Percentiles rank a stretch among this genome's conserved stretches.
Conservation (phyloP, 495 filamentous ascomycete genomes). For the Neurospora hispaniola region DNA sequence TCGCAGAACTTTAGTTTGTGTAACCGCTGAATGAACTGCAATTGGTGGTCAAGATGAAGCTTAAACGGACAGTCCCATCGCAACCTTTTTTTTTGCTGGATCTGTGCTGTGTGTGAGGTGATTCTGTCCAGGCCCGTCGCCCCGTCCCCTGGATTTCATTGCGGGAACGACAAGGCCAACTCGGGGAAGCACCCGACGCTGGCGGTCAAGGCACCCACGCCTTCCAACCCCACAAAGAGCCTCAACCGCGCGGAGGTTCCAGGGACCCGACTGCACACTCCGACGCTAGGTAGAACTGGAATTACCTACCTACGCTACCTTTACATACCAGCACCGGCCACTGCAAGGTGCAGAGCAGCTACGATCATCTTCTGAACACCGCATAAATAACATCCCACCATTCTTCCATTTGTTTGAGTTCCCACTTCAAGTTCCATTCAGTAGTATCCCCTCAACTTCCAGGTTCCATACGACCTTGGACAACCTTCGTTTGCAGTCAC, state of each 20-base stretch:
- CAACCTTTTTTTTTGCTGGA: neutral
- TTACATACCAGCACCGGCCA: neutral
- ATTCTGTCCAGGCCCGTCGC: neutral
- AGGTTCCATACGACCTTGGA: neutral
- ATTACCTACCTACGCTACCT: neutral
- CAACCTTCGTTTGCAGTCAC: neutral
- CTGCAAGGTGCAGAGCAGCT: neutral
- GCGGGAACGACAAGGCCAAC: neutral
- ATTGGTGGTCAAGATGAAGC: neutral
- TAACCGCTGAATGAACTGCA: neutral
- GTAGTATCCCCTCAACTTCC: neutral
- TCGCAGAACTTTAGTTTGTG: neutral
- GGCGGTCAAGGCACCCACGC: neutral
- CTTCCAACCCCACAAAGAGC: neutral
- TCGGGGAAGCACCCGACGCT: neutral
- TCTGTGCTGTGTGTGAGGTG: neutral
- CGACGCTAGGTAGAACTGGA: neutral
- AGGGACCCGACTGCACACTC: neutral
- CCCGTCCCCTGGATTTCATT: neutral
- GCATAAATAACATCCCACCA: neutral
- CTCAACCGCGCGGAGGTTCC: neutral
- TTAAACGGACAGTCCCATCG: neutral
- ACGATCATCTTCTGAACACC: neutral
- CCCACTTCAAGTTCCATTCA: neutral
- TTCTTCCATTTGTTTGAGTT: neutral